Base-by-base conservation (phyloP, 805 yeast genomes). In the Wickerhamomyces rabaulensis region DNA sequence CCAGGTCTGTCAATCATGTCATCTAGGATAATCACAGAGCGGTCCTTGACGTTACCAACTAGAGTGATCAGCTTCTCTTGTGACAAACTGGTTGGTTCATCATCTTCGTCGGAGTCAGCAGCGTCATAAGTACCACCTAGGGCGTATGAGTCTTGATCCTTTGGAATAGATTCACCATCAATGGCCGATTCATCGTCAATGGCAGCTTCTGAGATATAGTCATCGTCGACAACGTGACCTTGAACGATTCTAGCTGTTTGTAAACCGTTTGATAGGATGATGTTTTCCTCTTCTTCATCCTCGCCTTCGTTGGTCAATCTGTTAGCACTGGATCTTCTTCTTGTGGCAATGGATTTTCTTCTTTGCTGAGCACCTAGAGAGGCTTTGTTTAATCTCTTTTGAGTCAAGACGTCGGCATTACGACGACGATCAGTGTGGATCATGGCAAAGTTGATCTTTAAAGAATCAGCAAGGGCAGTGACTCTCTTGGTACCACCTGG, bases 401-500 rank as follows among this genome's bases (percentile, higher is more conserved):
- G 73, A 15, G 75, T 61, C 47, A 68, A 66, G 39, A 69, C 57
- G 66, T 87, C 96, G 57, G 84, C 84, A 40, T 84, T 78, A 68
- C 99, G 82, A 68, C 97, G 84, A 63, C 98, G 81, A 69, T 94
- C 99, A 19, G 99, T 94, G 65, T 94, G 98, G 56, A 95, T 92
- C 98, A 94, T 92, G 49, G 99, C 99, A 63, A 94, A 94, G 66
- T 94, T 90, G 56, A 94, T 87, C 69, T 92, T 92, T 58, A 94
- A 75, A 35, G 95, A 82, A 69, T 95, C 99, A n/a, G 99, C 99
- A 58, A 94, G 74, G 1, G 97, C 91, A 17, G 99, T 94, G 45
- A 94, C 99, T 55, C 99, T 79, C 66, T 94, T 94, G 19, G 99
- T 91, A 47, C 99, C 99, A 52, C 99, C 99, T 19, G 99, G 98